Conservation (phyloP, 768 basidiomycete genomes). For the Tulasnella calospora region DNA sequence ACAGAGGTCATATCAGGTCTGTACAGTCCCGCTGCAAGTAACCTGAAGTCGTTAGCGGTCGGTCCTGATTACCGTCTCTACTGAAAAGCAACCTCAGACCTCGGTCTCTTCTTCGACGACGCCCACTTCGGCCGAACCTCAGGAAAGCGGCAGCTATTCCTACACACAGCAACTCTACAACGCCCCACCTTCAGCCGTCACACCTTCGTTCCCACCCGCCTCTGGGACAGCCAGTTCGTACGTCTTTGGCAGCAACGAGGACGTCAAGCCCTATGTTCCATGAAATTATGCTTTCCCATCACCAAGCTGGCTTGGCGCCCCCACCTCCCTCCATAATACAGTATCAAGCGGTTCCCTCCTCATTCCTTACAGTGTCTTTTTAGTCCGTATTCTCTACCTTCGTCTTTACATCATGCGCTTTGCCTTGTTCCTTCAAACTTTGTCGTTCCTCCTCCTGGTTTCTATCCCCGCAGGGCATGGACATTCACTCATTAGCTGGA, state of each 20-base stretch:
- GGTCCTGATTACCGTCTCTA: constrained; percentile 11
- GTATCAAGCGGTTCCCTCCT: neutral
- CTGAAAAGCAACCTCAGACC: constrained; percentile 4
- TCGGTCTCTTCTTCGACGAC: neutral
- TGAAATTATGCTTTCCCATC: neutral
- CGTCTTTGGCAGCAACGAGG: constrained; percentile 13
- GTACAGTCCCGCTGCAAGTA: constrained; percentile 4
- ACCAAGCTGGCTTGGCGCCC: neutral
- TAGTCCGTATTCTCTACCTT: neutral
- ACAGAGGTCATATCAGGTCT: constrained; percentile 12
- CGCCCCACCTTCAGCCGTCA: neutral
- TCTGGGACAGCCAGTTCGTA: constrained; percentile 17
- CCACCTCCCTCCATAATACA: neutral
- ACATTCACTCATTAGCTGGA: neutral
- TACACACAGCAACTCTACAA: constrained; percentile 15
- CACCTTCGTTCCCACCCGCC: constrained; percentile 15
- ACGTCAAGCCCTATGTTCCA: constrained; percentile 14
- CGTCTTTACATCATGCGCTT: neutral
- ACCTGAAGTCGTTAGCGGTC: neutral
- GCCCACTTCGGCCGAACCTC: constrained; percentile 5
- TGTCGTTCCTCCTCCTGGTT: neutral
- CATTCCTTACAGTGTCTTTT: neutral
- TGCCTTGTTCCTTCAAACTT: neutral
- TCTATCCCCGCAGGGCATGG: neutral
- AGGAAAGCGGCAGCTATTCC: constrained; percentile 1